Base-by-base conservation (phyloP, 176 grass and related monocot species). In the Rhynchospora tenuis region DNA sequence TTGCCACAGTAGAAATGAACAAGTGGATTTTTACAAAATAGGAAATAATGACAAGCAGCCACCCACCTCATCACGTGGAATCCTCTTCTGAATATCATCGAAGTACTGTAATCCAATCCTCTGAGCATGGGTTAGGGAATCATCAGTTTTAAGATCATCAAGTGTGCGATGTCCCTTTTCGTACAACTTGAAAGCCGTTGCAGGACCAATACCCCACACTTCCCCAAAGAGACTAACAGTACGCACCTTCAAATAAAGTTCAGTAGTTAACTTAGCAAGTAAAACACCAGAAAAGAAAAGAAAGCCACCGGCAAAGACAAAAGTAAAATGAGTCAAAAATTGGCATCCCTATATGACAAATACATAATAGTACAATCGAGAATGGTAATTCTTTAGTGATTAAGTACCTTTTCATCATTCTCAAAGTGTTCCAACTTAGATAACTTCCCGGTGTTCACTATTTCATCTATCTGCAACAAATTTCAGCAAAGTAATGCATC, bases 181-280 rank as follows among this genome's bases (percentile, higher is more conserved):
- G 76, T 94, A 98, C 83, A 98, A 93, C 81, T 94, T 98, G 42
- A 90, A 84, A 45, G 95, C 95, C 75, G 95, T 98, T 76, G 90
- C 92, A 46, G 95, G 92, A 73, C 95, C 95, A 88, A 98, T 83
- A 68, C 95, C 95, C 92, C 95, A 98, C 74, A 98, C 90, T 93
- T 98, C 95, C 20, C 95, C 95, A 6, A 98, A 98, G 33, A 98
- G 89, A 85, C 82, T 93, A 73, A 98, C 89, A 52, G 92, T 72
- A 7, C 82, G 72, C 60, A 93, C 92, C 95, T 98, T 90, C 19
- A 92, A 64, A 78, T 9, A 81, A 61, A 64, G 38, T 70, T 15
- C 47, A 65, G 33, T 57, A 86, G 43, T 83, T 87, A 79, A 81
- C 15, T 61, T 61, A 75, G 70, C 70, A 26, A 73, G 22, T 14